phyloP scores from a whole-genome alignment of 306 rosid genomes.

The Mimosa bimucronata region DNA sequence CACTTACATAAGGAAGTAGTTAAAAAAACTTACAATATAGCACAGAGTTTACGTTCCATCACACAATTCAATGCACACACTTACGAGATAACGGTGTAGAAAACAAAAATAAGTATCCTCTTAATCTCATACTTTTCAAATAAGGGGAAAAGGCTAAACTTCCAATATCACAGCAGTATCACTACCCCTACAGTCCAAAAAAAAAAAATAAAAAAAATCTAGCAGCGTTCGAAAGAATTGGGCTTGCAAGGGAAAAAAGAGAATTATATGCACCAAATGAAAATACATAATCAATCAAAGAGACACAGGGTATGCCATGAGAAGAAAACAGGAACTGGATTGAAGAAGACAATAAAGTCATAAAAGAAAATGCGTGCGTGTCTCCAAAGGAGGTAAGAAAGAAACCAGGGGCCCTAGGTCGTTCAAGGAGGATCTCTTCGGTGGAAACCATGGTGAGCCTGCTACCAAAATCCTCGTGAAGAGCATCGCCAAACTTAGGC shows the following conservation, averaged over 20 bases:
- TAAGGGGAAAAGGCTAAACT: not conserved
- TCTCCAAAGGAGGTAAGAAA: not conserved
- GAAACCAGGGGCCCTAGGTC: constrained; percentile 83
- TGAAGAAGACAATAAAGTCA: not conserved
- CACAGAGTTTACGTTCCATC: not conserved
- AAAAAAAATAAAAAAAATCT: not conserved
- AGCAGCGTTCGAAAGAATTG: not conserved
- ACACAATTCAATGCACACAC: not conserved
- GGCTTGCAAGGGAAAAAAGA: not conserved
- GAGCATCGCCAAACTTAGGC: constrained; percentile 93
- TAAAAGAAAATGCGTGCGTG: not conserved
- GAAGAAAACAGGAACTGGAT: not conserved
- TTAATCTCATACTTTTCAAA: not conserved
- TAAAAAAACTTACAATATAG: not conserved
- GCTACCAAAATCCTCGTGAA: constrained; percentile 78
- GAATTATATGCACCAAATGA: not conserved
- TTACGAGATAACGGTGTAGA: not conserved
- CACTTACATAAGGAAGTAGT: not conserved
- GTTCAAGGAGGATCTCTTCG: constrained; percentile 88
- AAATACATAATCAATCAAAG: not conserved
- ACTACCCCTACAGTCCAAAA: not conserved
- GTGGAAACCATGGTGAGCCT: constrained; percentile 95
- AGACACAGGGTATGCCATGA: too few species aligned
- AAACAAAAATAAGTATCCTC: not conserved
- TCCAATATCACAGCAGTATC: not conserved